These are phyloP conservation scores for Narthecium ossifragum DNA, from an alignment of 106 monocot genomes.

Conservation along the genomic window DNA sequence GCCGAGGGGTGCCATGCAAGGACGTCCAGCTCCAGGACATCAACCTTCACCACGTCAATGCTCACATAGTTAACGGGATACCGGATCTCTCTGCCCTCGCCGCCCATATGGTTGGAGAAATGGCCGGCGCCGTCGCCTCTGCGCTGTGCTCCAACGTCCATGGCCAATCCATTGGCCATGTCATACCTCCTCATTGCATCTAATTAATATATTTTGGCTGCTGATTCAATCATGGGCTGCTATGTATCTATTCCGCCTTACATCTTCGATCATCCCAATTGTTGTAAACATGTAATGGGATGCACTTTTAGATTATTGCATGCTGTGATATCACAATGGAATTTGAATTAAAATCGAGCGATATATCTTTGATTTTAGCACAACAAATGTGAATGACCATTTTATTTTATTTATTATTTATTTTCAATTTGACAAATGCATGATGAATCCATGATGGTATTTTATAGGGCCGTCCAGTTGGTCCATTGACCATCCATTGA, in stretches of 20 bases:
- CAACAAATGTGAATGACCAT: no score
- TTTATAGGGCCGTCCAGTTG: no score
- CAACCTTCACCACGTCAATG: conserved; percentile 11
- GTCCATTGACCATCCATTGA: no score
- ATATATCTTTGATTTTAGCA: no score
- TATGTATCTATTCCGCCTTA: background rate
- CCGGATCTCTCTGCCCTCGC: no score
- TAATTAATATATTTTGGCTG: background rate
- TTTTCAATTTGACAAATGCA: no score
- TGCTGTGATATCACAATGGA: background rate
- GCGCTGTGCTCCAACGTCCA: conserved; percentile 22
- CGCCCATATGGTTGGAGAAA: no score
- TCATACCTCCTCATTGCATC: conserved; percentile 11
- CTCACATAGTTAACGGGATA: no score
- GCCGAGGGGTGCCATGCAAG: conserved; percentile 24
- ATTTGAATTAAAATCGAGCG: no score
- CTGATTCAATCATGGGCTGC: background rate
- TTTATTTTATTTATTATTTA: no score
- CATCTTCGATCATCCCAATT: background rate
- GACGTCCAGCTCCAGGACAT: conserved; percentile 22
- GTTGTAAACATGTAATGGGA: background rate
- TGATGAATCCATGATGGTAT: no score
- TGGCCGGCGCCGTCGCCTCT: background rate
- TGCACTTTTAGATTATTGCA: background rate
- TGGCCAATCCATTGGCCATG: conserved; percentile 2